phyloP scores from a whole-genome alignment of 192 early-diverging fungal species.

The Backusella australiensis region DNA sequence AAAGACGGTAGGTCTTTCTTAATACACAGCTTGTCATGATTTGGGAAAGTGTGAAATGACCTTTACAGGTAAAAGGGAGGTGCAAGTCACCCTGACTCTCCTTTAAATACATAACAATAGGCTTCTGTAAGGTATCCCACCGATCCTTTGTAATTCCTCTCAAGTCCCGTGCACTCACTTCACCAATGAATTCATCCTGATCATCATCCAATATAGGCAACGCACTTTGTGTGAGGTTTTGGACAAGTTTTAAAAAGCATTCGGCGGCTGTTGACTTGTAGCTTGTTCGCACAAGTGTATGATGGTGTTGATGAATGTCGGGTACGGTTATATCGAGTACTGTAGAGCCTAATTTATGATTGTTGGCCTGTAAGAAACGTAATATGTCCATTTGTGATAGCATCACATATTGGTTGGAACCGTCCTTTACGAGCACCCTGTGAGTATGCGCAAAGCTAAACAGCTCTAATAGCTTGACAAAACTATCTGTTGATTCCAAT shows the following conservation, averaged over 20 bases:
- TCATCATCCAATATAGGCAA: conserved; percentile 62
- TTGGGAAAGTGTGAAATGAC: conserved; percentile 48
- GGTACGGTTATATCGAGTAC: conserved; percentile 41
- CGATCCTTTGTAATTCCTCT: conserved; percentile 63
- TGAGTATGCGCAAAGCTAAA: conserved; percentile 35
- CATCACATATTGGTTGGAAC: conserved; percentile 27
- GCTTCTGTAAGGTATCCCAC: conserved; percentile 54
- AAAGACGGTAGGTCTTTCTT: conserved; percentile 57
- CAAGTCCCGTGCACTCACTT: conserved; percentile 72
- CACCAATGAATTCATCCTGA: conserved; percentile 57
- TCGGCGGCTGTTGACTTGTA: conserved; percentile 42
- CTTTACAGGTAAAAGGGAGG: conserved; percentile 48
- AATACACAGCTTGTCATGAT: conserved; percentile 52
- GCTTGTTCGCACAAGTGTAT: conserved; percentile 27
- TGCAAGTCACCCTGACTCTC: conserved; percentile 44
- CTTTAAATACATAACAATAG: conserved; percentile 64
- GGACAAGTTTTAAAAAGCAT: conserved; percentile 42
- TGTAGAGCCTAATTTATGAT: conserved; percentile 45
- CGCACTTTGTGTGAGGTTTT: conserved; percentile 47
- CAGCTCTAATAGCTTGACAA: neutral
- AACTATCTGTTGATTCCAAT: conserved; percentile 8
- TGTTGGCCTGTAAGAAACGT: conserved; percentile 46
- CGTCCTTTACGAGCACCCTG: conserved; percentile 46
- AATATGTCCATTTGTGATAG: conserved; percentile 56
- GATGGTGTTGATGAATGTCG: neutral